Percentiles rank a stretch among this genome's conserved stretches.
Conservation (phyloP, 768 basidiomycete species). For the Termitomyces sp. region DNA sequence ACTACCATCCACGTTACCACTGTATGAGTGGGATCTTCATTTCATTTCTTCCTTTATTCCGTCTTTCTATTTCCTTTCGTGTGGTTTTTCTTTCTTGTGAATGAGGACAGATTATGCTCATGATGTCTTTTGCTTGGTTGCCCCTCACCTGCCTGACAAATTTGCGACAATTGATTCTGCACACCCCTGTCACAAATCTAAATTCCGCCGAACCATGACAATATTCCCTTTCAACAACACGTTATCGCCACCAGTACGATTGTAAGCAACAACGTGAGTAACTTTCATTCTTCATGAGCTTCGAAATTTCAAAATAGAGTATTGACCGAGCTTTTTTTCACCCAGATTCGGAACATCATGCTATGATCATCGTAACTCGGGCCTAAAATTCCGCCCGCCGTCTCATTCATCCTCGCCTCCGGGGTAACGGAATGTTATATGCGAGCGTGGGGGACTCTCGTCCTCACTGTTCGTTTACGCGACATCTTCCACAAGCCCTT, state of each 20-base stretch:
- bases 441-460: not conserved
- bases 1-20: constrained; percentile 10
- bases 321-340: not conserved
- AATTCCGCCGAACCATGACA: not conserved
- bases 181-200: constrained; percentile 1
- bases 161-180: constrained; percentile 5
- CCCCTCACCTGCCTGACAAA: constrained; percentile 5
- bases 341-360: constrained; percentile 25
- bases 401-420: not conserved
- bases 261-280: constrained; percentile 67
- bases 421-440: not conserved
- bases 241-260: constrained; percentile 40
- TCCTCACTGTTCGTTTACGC: not conserved
- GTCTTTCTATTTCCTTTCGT: not conserved
- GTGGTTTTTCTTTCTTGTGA: constrained; percentile 4
- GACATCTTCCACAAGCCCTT: not conserved
- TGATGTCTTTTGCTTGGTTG: constrained; percentile 20
- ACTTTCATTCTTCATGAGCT: not conserved
- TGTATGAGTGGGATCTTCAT: constrained; percentile 13
- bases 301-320: not conserved
- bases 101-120: constrained; percentile 19
- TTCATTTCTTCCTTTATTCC: constrained; percentile 10
- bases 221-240: not conserved
- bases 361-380: constrained; percentile 10
- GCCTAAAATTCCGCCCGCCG: not conserved